Conservation (phyloP, 2,329 filamentous ascomycete genomes). For the Chrysoporthe deuterocubensis region DNA sequence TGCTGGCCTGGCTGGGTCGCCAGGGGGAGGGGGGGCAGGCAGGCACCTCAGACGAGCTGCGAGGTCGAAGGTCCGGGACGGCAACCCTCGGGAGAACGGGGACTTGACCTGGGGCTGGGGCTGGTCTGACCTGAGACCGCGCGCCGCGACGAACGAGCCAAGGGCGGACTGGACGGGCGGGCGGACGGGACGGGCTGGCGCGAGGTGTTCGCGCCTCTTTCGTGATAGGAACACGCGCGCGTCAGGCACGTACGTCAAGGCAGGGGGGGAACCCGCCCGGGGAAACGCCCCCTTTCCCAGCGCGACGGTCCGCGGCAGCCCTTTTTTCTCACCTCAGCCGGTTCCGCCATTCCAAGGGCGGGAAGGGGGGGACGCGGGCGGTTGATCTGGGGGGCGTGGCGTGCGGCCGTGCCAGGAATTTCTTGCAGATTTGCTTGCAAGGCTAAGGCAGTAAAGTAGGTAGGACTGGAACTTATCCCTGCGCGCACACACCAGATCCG, state of each 20-base stretch:
- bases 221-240: constrained; percentile 12
- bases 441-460: constrained; percentile 4
- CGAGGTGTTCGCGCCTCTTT: constrained; percentile 20
- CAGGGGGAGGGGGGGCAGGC: too few species aligned
- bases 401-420: constrained; percentile 8
- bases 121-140: neutral
- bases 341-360: neutral
- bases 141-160: neutral
- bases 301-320: constrained; percentile 2
- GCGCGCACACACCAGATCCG: constrained; percentile 20
- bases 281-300: neutral
- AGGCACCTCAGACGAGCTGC: neutral
- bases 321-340: neutral
- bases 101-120: neutral
- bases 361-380: too few species aligned
- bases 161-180: neutral
- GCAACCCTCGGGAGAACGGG: neutral
- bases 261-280: too few species aligned
- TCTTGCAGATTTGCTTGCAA: constrained; percentile 6
- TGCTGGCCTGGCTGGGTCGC: too few species aligned
- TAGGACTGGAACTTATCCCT: constrained; percentile 7
- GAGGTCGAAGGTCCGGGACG: too few species aligned
- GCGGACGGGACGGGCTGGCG: neutral
- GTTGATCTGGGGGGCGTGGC: constrained; percentile 9
- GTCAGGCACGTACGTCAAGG: neutral